Evolutionary conservation across 495 filamentous ascomycete species (phyloP).

Genomic region (Pyrenopolyporus hunteri): DNA sequence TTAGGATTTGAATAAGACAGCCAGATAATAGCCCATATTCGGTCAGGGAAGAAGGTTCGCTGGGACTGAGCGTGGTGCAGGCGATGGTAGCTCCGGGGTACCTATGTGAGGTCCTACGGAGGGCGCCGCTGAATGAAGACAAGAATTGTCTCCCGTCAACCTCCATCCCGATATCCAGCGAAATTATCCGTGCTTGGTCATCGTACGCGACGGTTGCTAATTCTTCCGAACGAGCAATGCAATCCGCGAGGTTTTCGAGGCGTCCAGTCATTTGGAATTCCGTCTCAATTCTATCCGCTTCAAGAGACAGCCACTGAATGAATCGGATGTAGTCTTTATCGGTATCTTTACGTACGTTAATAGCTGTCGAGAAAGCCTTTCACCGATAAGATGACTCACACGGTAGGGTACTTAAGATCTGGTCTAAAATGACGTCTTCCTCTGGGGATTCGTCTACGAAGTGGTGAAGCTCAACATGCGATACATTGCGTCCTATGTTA

Average conservation of each 20-base stretch:
- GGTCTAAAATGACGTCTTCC: constrained; percentile 5
- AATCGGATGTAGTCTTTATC: neutral
- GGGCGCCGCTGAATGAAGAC: neutral
- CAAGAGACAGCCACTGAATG: constrained; percentile 6
- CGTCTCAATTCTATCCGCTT: constrained; percentile 16
- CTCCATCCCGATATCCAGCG: constrained; percentile 2
- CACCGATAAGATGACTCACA: too few species aligned
- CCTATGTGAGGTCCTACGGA: neutral
- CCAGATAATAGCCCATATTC: constrained; percentile 7
- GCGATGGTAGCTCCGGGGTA: constrained; percentile 11
- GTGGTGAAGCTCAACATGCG: constrained; percentile 8
- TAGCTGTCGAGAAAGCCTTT: neutral
- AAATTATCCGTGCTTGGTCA: neutral
- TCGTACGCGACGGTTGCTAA: neutral
- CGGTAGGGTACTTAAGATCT: neutral
- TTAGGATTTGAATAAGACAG: constrained; percentile 14
- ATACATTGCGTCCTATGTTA: constrained; percentile 3
- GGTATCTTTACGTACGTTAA: neutral
- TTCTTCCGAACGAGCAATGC: neutral
- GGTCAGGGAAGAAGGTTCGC: constrained; percentile 8
- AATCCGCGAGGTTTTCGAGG: neutral
- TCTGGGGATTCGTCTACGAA: constrained; percentile 1
- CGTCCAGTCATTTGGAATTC: neutral
- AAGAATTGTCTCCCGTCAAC: constrained; percentile 6
- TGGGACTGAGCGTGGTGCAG: constrained; percentile 1